Percentiles rank a stretch among this genome's conserved stretches.
phyloP scores from a whole-genome alignment of 257 asterid genomes.

The Thymus mandschuricus region DNA sequence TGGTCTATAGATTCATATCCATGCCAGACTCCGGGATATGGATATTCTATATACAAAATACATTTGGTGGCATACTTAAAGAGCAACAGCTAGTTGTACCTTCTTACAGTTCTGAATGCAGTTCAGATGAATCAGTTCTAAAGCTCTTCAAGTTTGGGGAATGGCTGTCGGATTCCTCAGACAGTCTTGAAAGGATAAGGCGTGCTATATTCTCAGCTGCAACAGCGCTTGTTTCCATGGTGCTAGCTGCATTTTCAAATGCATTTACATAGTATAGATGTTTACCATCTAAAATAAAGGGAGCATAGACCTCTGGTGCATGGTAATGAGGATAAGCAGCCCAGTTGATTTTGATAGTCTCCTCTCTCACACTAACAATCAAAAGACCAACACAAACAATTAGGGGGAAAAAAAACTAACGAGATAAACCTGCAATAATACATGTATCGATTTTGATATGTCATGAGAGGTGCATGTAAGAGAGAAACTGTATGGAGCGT shows the following conservation, averaged over 20 bases:
- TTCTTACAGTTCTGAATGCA: conserved; percentile 62
- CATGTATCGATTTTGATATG: too few relatives aligned
- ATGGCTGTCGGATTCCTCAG: conserved; percentile 26
- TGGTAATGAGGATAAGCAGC: conserved; percentile 91
- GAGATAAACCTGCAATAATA: conserved; percentile 6
- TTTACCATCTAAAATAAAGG: conserved; percentile 65
- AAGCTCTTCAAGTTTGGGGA: conserved; percentile 52
- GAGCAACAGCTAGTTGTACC: conserved; percentile 14
- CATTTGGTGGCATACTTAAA: conserved; percentile 5
- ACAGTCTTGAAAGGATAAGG: conserved; percentile 75
- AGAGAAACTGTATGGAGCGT: not conserved
- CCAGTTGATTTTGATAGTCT: conserved; percentile 81
- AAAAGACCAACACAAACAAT: not conserved
- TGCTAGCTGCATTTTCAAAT: conserved; percentile 96
- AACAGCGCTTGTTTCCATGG: conserved; percentile 95
- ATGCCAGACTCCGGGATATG: conserved; percentile 16
- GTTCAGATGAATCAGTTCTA: conserved; percentile 33
- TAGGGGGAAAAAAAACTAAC: conserved; percentile 4
- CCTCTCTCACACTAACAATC: conserved; percentile 64
- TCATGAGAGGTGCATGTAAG: not conserved
- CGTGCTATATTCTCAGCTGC: conserved; percentile 97
- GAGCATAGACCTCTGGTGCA: conserved; percentile 86
- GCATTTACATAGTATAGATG: conserved; percentile 94
- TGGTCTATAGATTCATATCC: conserved; percentile 1
- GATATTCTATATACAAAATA: conserved; percentile 3